Base-by-base conservation (phyloP, 2,329 filamentous ascomycete genomes). In the Aspergillus fumigatiaffinis region DNA sequence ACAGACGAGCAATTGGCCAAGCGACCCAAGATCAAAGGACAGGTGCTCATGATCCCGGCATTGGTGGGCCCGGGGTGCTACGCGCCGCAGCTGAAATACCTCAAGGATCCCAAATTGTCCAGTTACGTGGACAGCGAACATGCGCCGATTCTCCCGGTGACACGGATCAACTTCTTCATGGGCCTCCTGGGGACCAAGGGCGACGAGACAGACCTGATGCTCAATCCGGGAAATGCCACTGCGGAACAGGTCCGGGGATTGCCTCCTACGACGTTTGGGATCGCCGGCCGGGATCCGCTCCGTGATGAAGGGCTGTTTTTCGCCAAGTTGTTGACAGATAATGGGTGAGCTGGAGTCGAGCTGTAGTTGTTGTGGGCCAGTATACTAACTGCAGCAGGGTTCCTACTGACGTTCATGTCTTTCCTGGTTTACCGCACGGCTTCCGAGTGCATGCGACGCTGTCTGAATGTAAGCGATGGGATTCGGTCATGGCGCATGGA, bases 391-490 rank as follows among this genome's bases (percentile, higher is more conserved):
- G 12, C 2, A 20, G 14, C 52, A 80, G 78, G 0, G 79, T 84
- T 0, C 76, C 81, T 0, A 82, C 80, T 0, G 69, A 81, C 54
- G 67, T 79, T 0, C 70, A 76, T 55, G 60, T 84, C 0, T 84
- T 83, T 65, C 76, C 71, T 26, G 82, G 82, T 0, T 67, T 84
- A 0, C 83, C 83, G 0, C 83, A 85, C 68, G 79, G 77, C 0
- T 83, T 83, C 62, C 68, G 77, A 47, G 58, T 68, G 5, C 66
- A 63, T 54, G 66, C 66, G 5, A 63, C 61, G 26, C 44, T 74
- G n/a, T 58, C 67, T 0, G 66, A 62, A 3, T 66, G 58, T 12
- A 60, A 66, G 55, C 57, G 61, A 9, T 74, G 70, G 69, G 72
- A 74, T 54, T 54, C 68, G 41, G 61, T 68, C 0, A 67, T 70